Percentiles rank a stretch among this genome's conserved stretches.
phyloP scores from a whole-genome alignment of 2,329 filamentous ascomycete species.

The Fusarium sp. region DNA sequence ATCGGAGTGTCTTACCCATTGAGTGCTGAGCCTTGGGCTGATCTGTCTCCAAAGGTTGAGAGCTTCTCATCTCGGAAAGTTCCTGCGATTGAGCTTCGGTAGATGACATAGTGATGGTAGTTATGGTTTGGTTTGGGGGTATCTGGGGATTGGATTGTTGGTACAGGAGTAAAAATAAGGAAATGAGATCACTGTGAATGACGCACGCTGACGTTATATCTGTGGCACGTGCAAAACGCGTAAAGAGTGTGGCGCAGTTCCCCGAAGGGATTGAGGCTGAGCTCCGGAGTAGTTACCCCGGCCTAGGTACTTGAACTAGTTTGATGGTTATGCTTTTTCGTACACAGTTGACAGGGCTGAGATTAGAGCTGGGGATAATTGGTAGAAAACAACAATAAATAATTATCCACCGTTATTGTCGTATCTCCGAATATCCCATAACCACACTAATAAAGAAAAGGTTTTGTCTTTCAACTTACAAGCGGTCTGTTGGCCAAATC shows the following conservation, averaged over 20 bases:
- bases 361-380: no score
- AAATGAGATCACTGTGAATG: conserved; percentile 8
- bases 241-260: neutral
- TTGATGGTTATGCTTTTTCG: no score
- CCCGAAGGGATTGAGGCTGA: no score
- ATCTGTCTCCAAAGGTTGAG: conserved; percentile 17
- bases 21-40: conserved; percentile 23
- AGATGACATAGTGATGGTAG: neutral
- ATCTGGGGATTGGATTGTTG: neutral
- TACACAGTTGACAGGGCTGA: no score
- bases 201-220: conserved; percentile 28
- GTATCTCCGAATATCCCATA: no score
- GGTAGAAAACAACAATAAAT: no score
- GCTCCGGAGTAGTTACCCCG: no score
- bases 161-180: neutral
- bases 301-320: no score
- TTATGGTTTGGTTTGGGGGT: accelerated
- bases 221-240: neutral
- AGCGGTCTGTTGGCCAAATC: no score
- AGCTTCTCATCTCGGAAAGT: conserved; percentile 6
- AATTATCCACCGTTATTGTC: no score
- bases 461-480: no score
- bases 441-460: no score
- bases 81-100: conserved; percentile 9
- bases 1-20: conserved; percentile 17